These are phyloP conservation scores for Collybia nuda DNA, from an alignment of 768 basidiomycete genomes.

Conservation along the genomic window DNA sequence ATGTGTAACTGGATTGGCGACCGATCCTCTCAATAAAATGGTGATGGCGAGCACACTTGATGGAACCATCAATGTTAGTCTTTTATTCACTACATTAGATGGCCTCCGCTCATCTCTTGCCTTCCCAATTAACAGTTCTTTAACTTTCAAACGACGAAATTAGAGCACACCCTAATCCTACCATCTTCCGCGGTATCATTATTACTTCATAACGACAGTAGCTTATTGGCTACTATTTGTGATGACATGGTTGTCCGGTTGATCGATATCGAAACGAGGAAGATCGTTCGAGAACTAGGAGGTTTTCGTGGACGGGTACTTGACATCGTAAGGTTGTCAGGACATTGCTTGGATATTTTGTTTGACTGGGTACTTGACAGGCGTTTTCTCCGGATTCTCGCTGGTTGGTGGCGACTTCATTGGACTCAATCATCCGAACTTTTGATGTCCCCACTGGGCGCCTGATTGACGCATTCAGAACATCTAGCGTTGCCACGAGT, in stretches of 20 bases:
- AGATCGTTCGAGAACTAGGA: conserved; percentile 84
- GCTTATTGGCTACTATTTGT: conserved; percentile 78
- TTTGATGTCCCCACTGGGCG: conserved; percentile 94
- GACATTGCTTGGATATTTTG: not conserved
- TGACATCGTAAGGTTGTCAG: conserved; percentile 65
- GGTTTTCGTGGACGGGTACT: conserved; percentile 85
- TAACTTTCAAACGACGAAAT: conserved; percentile 85
- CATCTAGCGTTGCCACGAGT: conserved; percentile 84
- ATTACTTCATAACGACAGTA: conserved; percentile 79
- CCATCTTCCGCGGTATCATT: conserved; percentile 72
- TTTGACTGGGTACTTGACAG: conserved; percentile 35
- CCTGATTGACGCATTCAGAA: conserved; percentile 90
- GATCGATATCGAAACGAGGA: conserved; percentile 87
- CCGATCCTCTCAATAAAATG: conserved; percentile 79
- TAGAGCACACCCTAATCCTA: conserved; percentile 66
- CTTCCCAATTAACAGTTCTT: conserved; percentile 68
- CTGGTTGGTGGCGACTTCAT: conserved; percentile 86
- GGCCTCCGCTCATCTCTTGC: not conserved
- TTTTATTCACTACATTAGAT: not conserved
- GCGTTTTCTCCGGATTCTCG: conserved; percentile 94
- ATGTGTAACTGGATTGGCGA: conserved; percentile 78
- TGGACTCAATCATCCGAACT: conserved; percentile 91
- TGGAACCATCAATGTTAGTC: conserved; percentile 83
- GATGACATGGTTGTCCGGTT: conserved; percentile 87
- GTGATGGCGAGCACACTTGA: conserved; percentile 87